These are phyloP conservation scores for Saksenaea vasiformis DNA, from an alignment of 371 early-diverging fungal genomes.

Conservation along the genomic window DNA sequence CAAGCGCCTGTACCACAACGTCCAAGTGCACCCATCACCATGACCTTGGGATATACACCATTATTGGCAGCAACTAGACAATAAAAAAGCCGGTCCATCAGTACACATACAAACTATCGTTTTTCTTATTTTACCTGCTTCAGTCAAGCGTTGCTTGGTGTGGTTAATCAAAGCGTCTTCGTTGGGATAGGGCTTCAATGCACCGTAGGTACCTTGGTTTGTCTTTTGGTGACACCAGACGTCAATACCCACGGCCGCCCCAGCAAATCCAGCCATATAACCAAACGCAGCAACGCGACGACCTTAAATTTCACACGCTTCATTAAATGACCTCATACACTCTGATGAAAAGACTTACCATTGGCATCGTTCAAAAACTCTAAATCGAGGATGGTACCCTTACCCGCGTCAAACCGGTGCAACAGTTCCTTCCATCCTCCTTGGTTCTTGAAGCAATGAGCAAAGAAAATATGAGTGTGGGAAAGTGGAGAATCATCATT, in stretches of 20 bases:
- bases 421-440: constrained; percentile 92
- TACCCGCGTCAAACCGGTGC: constrained; percentile 80
- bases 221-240: constrained; percentile 86
- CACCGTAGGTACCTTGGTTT: constrained; percentile 56
- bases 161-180: constrained; percentile 77
- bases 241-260: constrained; percentile 90
- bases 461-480: constrained; percentile 97
- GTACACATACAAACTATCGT: neutral
- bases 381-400: constrained; percentile 90
- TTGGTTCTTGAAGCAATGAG: constrained; percentile 96
- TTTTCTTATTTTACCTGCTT: constrained; percentile 56
- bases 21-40: constrained; percentile 98
- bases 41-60: constrained; percentile 76
- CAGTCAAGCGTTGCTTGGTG: constrained; percentile 70
- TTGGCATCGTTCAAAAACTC: constrained; percentile 89
- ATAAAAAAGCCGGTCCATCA: neutral
- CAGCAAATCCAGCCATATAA: constrained; percentile 96
- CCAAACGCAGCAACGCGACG: constrained; percentile 97
- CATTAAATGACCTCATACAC: neutral
- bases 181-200: constrained; percentile 83
- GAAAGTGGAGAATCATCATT: constrained; percentile 86
- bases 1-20: constrained; percentile 94
- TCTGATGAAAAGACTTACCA: constrained; percentile 40
- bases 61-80: constrained; percentile 49
- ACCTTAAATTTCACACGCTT: constrained; percentile 33